Evolutionary conservation across 768 basidiomycete genomes (phyloP), one percentile per base, ranked within the genome.

Genomic region (Russula compacta): DNA sequence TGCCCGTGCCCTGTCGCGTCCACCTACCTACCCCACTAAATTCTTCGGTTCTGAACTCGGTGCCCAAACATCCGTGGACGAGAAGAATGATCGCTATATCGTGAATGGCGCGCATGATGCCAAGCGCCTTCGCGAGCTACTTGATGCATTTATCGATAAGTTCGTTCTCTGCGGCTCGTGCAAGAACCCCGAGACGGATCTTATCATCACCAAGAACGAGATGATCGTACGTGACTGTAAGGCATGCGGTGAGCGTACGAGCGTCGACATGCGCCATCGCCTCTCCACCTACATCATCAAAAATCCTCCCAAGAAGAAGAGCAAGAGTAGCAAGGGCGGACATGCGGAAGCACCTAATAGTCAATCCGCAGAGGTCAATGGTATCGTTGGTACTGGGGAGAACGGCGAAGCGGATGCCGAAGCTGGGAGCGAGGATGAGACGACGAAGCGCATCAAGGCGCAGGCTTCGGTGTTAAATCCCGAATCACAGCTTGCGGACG

Each of bases 11-110:
- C 83, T 99, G 66, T 91, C 87, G 70, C 88, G 97, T 60, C 95
- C 95, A 61, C 89, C 97, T 32, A 83, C 94, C 46, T 97, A 98
- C 73, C 89, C 95, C 64, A 98, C 95, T 74, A 99, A 99, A 76
- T 99, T 95, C 81, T 98, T 99, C 69, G 97, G 97, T 36, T 94
- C 91, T 73, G 97, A 99, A 74, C 87, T 98, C 59, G 97, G 97
- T 65, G 97, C 97, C 38, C 95, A 98, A 75, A 95, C 94, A 38
- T 88, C 94, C 21, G 87, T 92, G 71, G 93, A 98, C 73, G 92
- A 95, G 74, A 94, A 92, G 75, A 92, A 92, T 69, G 97, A 99
- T 67, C 83, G 95, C 50, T 99, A 95, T 78, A 98, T 99, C 66
- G 95, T 98, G 74, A 98, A 98, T 69, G 97, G 97, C 51, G 92